Conservation (phyloP, 2,329 filamentous ascomycete species). For the Fusarium succisae region DNA sequence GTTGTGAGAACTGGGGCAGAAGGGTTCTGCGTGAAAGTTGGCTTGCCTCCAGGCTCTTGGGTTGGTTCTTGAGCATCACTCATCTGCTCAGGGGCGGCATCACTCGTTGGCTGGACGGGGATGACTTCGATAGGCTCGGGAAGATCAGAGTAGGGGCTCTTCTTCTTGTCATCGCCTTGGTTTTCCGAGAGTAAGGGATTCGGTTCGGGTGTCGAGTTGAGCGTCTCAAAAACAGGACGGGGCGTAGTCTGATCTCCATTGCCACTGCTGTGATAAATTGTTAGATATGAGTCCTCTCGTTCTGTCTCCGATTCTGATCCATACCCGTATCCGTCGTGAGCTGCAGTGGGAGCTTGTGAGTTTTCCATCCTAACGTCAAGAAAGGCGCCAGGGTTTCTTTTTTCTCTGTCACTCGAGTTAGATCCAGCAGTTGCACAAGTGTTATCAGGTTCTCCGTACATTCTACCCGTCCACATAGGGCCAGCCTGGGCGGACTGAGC, state of each 20-base stretch:
- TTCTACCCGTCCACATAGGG: conserved; percentile 47
- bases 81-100: background rate
- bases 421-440: background rate
- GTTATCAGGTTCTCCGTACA: conserved; percentile 37
- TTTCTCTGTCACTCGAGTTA: conserved; percentile 30
- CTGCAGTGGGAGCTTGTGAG: conserved; percentile 25
- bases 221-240: conserved; percentile 39
- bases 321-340: conserved; percentile 32
- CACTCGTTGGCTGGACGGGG: conserved; percentile 20
- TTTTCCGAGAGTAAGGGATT: conserved; percentile 24
- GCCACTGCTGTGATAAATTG: conserved; percentile 13
- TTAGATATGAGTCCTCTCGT: conserved; percentile 10
- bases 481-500: conserved; percentile 47
- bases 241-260: conserved; percentile 34
- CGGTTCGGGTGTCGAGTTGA: conserved; percentile 33
- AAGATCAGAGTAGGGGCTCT: conserved; percentile 2
- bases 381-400: conserved; percentile 32
- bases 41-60: conserved; percentile 10
- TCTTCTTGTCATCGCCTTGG: conserved; percentile 4
- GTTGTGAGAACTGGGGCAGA: conserved; percentile 28
- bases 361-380: conserved; percentile 22
- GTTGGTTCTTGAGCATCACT: conserved; percentile 16
- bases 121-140: conserved; percentile 30
- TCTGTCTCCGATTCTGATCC: background rate
- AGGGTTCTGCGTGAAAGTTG: conserved; percentile 27